Evolutionary conservation across 1,284 basidiomycete species (phyloP).

Genomic region (Sporisorium sorghi): DNA sequence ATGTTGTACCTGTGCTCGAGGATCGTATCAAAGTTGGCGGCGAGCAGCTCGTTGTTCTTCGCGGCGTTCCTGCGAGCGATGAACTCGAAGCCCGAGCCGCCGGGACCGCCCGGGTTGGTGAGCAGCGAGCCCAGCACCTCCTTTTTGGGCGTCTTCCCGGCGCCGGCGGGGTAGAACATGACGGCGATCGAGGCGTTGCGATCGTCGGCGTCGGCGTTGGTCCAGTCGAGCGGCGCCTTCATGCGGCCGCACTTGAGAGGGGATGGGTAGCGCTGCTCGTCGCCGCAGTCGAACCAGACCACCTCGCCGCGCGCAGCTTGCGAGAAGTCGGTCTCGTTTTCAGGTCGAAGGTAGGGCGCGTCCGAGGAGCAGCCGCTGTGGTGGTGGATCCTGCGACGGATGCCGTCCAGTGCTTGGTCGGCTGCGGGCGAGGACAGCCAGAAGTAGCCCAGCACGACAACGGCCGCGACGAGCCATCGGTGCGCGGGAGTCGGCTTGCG

Average conservation of each 20-base stretch:
- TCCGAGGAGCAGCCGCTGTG: slow-evolving; percentile 18
- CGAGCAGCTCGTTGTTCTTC: slow-evolving; percentile 32
- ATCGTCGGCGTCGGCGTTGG: slow-evolving; percentile 40
- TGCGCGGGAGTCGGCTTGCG: slow-evolving; percentile 24
- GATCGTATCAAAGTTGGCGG: slow-evolving; percentile 42
- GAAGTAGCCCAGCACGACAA: slow-evolving; percentile 21
- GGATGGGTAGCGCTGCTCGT: slow-evolving; percentile 35
- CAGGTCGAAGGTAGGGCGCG: slow-evolving; percentile 20
- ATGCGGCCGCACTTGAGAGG: slow-evolving; percentile 54
- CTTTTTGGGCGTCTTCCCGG: slow-evolving; percentile 36
- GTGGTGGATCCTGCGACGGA: slow-evolving; percentile 16
- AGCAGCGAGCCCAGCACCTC: slow-evolving; percentile 50
- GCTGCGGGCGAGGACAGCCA: slow-evolving; percentile 26
- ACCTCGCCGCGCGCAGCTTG: slow-evolving; percentile 40
- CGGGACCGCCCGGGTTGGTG: slow-evolving; percentile 57
- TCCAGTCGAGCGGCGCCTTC: slow-evolving; percentile 55
- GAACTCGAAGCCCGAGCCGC: slow-evolving; percentile 50
- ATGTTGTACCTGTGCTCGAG: slow-evolving; percentile 52
- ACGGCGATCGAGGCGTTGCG: slow-evolving; percentile 53
- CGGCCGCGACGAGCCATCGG: slow-evolving; percentile 21
- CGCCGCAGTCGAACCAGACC: slow-evolving; percentile 46
- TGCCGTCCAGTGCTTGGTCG: slow-evolving; percentile 12
- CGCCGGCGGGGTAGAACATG: slow-evolving; percentile 55
- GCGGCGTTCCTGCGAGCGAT: slow-evolving; percentile 31
- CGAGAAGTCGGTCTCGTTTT: slow-evolving; percentile 48